Conservation (phyloP, 441 rosid genomes). For the Populus hybrid region DNA sequence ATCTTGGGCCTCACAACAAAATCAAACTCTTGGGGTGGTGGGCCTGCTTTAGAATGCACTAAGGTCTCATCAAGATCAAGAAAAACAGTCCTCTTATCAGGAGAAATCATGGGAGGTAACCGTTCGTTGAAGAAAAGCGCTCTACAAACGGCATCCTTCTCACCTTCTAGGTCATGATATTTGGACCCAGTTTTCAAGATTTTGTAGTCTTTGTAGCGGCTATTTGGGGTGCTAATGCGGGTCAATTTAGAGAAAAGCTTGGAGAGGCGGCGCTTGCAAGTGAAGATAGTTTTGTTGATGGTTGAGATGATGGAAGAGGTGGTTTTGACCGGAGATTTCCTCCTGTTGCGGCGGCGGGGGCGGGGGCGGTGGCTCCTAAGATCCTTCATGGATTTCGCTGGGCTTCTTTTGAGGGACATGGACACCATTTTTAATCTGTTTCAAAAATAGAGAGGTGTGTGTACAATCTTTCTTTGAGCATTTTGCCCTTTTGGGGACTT, state of each 20-base stretch:
- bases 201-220: constrained; percentile 48
- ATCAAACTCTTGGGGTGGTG: constrained; percentile 52
- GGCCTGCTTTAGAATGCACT: constrained; percentile 68
- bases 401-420: constrained; percentile 28
- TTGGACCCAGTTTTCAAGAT: constrained; percentile 30
- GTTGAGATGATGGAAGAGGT: constrained; percentile 40
- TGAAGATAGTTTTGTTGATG: constrained; percentile 52
- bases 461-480: background rate
- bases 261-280: constrained; percentile 56
- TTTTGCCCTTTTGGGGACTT: background rate
- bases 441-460: too few relatives aligned
- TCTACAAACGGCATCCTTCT: constrained; percentile 13
- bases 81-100: constrained; percentile 54
- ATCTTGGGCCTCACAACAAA: constrained; percentile 59
- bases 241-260: constrained; percentile 65
- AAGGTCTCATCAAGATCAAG: constrained; percentile 90
- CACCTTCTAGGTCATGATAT: constrained; percentile 5
- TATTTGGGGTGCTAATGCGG: constrained; percentile 29
- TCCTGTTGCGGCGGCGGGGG: constrained; percentile 29
- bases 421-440: constrained; percentile 36
- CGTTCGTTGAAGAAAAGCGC: constrained; percentile 23
- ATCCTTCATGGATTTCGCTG: constrained; percentile 29
- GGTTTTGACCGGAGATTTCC: constrained; percentile 32
- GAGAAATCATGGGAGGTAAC: constrained; percentile 37
- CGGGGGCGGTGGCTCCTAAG: constrained; percentile 6